Percentiles rank a stretch among this genome's conserved stretches.
Evolutionary conservation across 768 basidiomycete genomes (phyloP).

Genomic region (Leucocoprinus sp.): DNA sequence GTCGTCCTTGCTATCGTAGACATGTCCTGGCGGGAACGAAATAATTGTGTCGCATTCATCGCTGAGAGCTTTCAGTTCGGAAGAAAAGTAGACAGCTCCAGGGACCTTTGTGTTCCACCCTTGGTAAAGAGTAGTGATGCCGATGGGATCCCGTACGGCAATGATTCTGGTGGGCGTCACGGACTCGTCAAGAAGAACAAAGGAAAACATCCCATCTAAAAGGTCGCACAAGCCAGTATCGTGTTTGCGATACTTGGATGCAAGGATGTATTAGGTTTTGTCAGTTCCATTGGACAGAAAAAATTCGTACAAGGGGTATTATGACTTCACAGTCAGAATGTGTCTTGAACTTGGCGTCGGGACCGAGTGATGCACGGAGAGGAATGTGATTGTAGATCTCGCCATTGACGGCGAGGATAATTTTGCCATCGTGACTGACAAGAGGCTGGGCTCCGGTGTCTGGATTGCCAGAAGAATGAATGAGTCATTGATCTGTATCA

Average conservation of each 20-base stretch:
- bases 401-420: conserved; percentile 89
- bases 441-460: conserved; percentile 97
- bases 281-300: not conserved
- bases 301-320: conserved; percentile 68
- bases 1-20: conserved; percentile 80
- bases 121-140: conserved; percentile 98
- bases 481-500: not conserved
- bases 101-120: conserved; percentile 84
- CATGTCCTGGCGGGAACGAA: conserved; percentile 95
- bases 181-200: conserved; percentile 91
- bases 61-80: conserved; percentile 86
- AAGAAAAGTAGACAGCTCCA: conserved; percentile 84
- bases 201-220: conserved; percentile 99
- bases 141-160: conserved; percentile 94
- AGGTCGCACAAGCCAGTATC: conserved; percentile 67
- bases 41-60: conserved; percentile 93
- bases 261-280: not conserved
- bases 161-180: conserved; percentile 85
- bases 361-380: conserved; percentile 59
- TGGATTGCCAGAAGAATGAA: conserved; percentile 22
- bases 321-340: conserved; percentile 99
- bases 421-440: conserved; percentile 73
- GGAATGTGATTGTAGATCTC: conserved; percentile 97
- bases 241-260: conserved; percentile 69
- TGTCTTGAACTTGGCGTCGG: conserved; percentile 81